A percentile compares a stretch with the other conserved stretches of the same genome.
These are phyloP conservation scores for Colletotrichum spinosum DNA, from an alignment of 2,329 filamentous ascomycete species.

Conservation along the genomic window DNA sequence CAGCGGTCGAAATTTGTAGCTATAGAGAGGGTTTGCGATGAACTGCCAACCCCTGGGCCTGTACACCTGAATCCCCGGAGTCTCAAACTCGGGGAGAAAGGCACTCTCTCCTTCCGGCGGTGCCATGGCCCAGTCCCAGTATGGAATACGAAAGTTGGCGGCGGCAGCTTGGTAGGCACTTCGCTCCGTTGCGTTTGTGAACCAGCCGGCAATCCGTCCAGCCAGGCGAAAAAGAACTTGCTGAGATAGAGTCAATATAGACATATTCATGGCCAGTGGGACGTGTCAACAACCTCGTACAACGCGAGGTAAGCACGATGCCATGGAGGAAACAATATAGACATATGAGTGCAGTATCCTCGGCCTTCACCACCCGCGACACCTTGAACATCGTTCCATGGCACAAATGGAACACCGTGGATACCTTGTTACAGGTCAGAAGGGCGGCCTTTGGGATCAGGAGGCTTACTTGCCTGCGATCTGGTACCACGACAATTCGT, in stretches of 20 bases:
- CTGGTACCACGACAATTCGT: constrained; percentile 80
- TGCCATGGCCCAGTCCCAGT: constrained; percentile 68
- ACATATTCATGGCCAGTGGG: neutral
- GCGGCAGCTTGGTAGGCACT: constrained; percentile 64
- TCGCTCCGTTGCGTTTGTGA: constrained; percentile 57
- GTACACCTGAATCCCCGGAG: constrained; percentile 62
- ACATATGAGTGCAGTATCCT: constrained; percentile 83
- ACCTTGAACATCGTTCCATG: constrained; percentile 65
- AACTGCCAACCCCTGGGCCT: constrained; percentile 67
- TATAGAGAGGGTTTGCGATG: constrained; percentile 72
- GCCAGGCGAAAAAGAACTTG: constrained; percentile 52
- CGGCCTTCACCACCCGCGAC: constrained; percentile 63
- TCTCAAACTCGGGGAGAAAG: constrained; percentile 58
- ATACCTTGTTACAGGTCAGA: constrained; percentile 66
- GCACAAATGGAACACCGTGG: constrained; percentile 77
- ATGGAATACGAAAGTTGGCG: constrained; percentile 64
- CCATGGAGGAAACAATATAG: constrained; percentile 83
- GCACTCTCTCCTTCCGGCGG: constrained; percentile 61
- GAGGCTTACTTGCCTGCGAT: constrained; percentile 70
- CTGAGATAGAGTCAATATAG: constrained; percentile 40
- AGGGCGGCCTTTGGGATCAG: neutral
- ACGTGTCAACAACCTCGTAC: constrained; percentile 60
- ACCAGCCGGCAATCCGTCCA: constrained; percentile 59
- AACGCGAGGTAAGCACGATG: constrained; percentile 82
- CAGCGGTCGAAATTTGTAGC: constrained; percentile 70